These are phyloP conservation scores for Pseudoneurospora amorphoporcata DNA, from an alignment of 495 filamentous ascomycete genomes.

Conservation along the genomic window DNA sequence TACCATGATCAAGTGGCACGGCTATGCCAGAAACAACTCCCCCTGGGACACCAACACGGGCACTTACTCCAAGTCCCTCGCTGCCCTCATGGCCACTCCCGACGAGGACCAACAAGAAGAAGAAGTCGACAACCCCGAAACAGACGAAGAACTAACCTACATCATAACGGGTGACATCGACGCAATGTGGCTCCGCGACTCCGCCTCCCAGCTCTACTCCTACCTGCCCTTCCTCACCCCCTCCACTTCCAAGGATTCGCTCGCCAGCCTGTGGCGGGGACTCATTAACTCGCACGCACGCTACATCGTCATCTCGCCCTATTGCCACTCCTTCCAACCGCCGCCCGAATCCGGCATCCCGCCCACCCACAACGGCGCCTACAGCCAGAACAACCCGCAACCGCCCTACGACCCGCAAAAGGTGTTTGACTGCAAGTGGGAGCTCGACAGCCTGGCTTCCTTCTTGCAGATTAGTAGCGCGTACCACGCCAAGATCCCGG, in stretches of 20 bases:
- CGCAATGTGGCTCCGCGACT: constrained; percentile 58
- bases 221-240: constrained; percentile 47
- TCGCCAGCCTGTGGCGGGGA: constrained; percentile 50
- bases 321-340: constrained; percentile 54
- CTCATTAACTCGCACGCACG: constrained; percentile 50
- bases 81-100: neutral
- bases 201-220: constrained; percentile 50
- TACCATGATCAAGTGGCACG: constrained; percentile 51
- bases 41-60: neutral
- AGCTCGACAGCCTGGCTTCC: constrained; percentile 51
- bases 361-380: constrained; percentile 39
- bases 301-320: constrained; percentile 47
- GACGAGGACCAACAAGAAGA: constrained; percentile 1
- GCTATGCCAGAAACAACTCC: constrained; percentile 29
- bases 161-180: constrained; percentile 57
- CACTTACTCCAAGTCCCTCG: neutral
- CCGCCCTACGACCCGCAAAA: constrained; percentile 39
- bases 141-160: constrained; percentile 54
- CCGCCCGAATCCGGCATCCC: constrained; percentile 43
- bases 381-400: constrained; percentile 32
- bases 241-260: constrained; percentile 36
- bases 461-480: constrained; percentile 51
- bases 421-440: constrained; percentile 57
- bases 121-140: constrained; percentile 19
- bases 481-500: constrained; percentile 43